Base-by-base conservation (phyloP, 371 early-diverging fungal genomes). In the Sporodiniella umbellata region DNA sequence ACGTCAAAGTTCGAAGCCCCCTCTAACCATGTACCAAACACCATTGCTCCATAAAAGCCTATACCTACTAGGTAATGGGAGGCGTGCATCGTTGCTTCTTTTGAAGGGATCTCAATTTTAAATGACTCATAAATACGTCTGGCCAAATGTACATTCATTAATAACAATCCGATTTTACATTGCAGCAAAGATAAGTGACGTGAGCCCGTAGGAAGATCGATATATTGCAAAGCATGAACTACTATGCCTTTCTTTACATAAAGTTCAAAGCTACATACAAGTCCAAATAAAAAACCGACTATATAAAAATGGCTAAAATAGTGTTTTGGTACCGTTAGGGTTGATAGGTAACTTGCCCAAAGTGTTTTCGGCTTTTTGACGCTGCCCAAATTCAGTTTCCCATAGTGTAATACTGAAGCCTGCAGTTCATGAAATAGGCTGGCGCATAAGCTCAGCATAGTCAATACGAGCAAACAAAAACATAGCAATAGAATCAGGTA, bases 231-330 rank as follows among this genome's bases (percentile, higher is more conserved):
- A 11, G 56, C 1, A 19, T 33, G 24, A 4, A 64, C 31, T 5
- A 71, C 19, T 15, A 54, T 53, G 4, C 64, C 62, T 6, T 18
- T 23, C 15, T 37, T 11, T 8, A 37, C 14, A 6, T 37, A 37
- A 8, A 76, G 18, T 40, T 77, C 74, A 0, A 45, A 2, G 0
- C 45, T 24, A 24, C 54, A 68, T 15, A 50, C 48, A 1, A 53
- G 24, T 6, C 66, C 75, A 33, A 55, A 66, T 4, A 33, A 26
- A 25, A 62, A 56, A 0, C 83, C 84, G 15, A 83, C 44, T 4
- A 75, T 56, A 53, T 89, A 89, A 53, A 89, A 89, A 52, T 88
- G 88, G 0, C 74, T 53, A 66, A 89, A 89, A 62, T 70, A 76
- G 10, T 62, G 52, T 51, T 89, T 89, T 3, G 85, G 81, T 0